Conservation (phyloP, 345 rosid species). For the Erucastrum elatum region DNA sequence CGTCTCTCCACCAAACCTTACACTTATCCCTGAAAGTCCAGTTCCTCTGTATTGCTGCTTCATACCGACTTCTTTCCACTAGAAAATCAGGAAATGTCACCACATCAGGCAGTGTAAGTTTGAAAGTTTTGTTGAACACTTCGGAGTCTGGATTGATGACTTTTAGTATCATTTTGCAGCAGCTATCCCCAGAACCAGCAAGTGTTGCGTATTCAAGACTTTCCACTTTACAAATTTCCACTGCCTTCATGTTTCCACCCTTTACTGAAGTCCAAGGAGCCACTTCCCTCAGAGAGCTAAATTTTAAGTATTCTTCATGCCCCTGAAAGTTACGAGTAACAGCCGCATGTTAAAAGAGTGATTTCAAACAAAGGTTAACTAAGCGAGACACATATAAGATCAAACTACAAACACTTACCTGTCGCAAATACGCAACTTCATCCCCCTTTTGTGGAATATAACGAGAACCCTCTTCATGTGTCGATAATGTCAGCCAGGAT, state of each 20-base stretch:
- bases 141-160: slow-evolving; percentile 70
- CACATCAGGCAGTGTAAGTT: slow-evolving; percentile 78
- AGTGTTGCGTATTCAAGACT: slow-evolving; percentile 77
- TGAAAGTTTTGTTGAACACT: slow-evolving; percentile 56
- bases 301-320: slow-evolving; percentile 70
- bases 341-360: neutral
- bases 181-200: slow-evolving; percentile 96
- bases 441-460: slow-evolving; percentile 95
- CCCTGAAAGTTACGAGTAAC: slow-evolving; percentile 60
- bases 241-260: slow-evolving; percentile 62
- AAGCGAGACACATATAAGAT: neutral
- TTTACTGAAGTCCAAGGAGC: slow-evolving; percentile 73
- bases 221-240: slow-evolving; percentile 84
- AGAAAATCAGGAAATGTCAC: slow-evolving; percentile 90
- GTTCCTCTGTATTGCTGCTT: slow-evolving; percentile 68
- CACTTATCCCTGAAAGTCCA: slow-evolving; percentile 94
- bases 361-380: slow-evolving; percentile 16
- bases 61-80: slow-evolving; percentile 92
- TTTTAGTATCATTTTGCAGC: slow-evolving; percentile 89
- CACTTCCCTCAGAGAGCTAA: slow-evolving; percentile 50
- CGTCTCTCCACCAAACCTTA: slow-evolving; percentile 96
- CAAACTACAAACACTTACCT: slow-evolving; percentile 49
- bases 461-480: slow-evolving; percentile 83
- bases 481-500: slow-evolving; percentile 83
- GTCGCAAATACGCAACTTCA: slow-evolving; percentile 83